phyloP scores from a whole-genome alignment of 129 eudicot species.

The Cynara cardunculus region DNA sequence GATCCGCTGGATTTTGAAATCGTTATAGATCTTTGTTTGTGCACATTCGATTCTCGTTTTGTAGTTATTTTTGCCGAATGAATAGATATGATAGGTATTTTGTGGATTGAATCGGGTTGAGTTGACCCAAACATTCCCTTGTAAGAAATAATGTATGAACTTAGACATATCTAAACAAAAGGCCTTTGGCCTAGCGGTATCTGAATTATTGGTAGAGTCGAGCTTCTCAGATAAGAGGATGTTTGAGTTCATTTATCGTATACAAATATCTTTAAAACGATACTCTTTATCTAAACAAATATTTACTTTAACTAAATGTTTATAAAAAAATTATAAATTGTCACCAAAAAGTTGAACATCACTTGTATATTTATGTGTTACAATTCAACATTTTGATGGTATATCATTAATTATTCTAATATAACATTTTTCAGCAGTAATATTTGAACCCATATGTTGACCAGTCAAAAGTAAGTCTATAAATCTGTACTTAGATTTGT shows the following conservation, averaged over 20 bases:
- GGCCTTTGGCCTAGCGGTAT: background rate
- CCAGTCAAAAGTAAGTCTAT: too few species aligned
- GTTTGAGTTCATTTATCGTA: background rate
- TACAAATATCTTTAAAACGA: too few species aligned
- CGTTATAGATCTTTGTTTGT: background rate
- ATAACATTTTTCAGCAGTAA: too few species aligned
- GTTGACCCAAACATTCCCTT: background rate
- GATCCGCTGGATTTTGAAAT: slow-evolving; percentile 66
- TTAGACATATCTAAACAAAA: background rate
- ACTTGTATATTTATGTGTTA: too few species aligned
- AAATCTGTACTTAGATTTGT: too few species aligned
- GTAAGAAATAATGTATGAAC: background rate
- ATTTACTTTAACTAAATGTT: too few species aligned
- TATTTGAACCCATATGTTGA: too few species aligned
- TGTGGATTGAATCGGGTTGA: background rate
- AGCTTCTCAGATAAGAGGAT: background rate
- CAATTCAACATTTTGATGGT: too few species aligned
- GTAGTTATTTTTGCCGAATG: background rate
- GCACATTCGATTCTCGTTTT: slow-evolving; percentile 9
- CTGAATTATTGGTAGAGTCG: background rate
- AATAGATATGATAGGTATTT: background rate
- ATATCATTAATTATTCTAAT: too few species aligned
- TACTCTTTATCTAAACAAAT: too few species aligned
- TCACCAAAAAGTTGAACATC: too few species aligned
- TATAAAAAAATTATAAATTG: too few species aligned